Evolutionary conservation across 148 eudicot species (phyloP), one percentile per base, ranked within the genome.

Genomic region (Tetragonia tetragonoides): DNA sequence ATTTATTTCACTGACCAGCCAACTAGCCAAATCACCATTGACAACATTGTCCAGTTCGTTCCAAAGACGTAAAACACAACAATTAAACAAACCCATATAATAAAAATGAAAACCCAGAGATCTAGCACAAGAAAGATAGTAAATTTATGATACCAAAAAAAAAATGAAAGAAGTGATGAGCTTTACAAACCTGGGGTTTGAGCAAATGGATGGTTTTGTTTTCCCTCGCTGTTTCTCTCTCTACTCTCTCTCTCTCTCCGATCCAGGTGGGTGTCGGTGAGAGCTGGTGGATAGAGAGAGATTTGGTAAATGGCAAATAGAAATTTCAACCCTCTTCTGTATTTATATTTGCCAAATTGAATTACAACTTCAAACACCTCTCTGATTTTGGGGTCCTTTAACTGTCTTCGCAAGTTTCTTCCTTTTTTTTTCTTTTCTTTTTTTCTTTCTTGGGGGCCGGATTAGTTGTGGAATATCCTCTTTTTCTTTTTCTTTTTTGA

Each of bases 11-110:
- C 11, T 10, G 34, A 28, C 34, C 20, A 71, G 39, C 80, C 72
- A 74, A 77, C 37, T n/a, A 77, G 69, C 67, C 17, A 68, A 80
- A 66, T 53, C 74, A 59, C 3, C 49, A 74, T 24, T 28, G 28
- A 38, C 34, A 49, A 51, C 73, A 79, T 41, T 66, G 10, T 78
- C 78, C 78, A 74, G 44, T 20, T 79, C 37, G 4, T 56, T 28
- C 37, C 64, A 73, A 71, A 28, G 63, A 44, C 57, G 23, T 23
- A 66, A 67, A 66, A 39, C 37, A 18, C 51, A 63, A 60, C 1
- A n/a, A 60, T 60, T 6, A 20, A 49, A 62, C 66, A 20, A 15
- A 38, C 10, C 40, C 23, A 46, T 14, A 47, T 46, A 40, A 34
- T 20, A 21, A 3, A 69, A 60, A 10, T 63, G 4, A 57, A 79